Conservation (phyloP, 2,329 filamentous ascomycete genomes). For the Beauveria varroae region DNA sequence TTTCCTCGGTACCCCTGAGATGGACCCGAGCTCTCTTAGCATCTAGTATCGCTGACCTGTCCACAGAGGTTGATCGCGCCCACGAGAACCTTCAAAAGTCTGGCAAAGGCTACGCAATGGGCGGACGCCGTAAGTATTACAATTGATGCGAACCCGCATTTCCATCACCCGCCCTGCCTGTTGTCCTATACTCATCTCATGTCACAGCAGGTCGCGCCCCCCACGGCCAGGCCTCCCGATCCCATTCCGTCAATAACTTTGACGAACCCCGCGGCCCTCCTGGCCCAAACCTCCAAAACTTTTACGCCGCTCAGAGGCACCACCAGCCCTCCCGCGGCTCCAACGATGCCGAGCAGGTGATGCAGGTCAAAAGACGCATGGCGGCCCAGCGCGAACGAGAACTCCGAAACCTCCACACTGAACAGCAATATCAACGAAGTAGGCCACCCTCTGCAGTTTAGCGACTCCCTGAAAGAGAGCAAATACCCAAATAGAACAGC, state of each 20-base stretch:
- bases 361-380: constrained; percentile 99
- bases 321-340: constrained; percentile 78
- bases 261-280: constrained; percentile 62
- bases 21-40: not conserved
- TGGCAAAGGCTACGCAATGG: constrained; percentile 76
- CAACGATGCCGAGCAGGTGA: constrained; percentile 93
- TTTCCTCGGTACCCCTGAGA: constrained; percentile 5
- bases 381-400: constrained; percentile 98
- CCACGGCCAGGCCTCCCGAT: constrained; percentile 57
- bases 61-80: constrained; percentile 87
- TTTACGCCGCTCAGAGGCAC: constrained; percentile 90
- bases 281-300: constrained; percentile 77
- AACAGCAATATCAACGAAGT: constrained; percentile 99
- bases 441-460: constrained; percentile 73
- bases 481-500: constrained; percentile 28
- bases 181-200: constrained; percentile 4
- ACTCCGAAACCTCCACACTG: constrained; percentile 98
- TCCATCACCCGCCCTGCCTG: not conserved
- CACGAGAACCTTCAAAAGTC: constrained; percentile 95
- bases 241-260: constrained; percentile 81
- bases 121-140: constrained; percentile 73
- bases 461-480: constrained; percentile 33
- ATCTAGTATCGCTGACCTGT: not conserved
- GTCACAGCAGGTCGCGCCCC: constrained; percentile 62
- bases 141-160: constrained; percentile 7